Evolutionary conservation across 495 filamentous ascomycete species (phyloP).

Genomic region (Aspergillus funiculosus): DNA sequence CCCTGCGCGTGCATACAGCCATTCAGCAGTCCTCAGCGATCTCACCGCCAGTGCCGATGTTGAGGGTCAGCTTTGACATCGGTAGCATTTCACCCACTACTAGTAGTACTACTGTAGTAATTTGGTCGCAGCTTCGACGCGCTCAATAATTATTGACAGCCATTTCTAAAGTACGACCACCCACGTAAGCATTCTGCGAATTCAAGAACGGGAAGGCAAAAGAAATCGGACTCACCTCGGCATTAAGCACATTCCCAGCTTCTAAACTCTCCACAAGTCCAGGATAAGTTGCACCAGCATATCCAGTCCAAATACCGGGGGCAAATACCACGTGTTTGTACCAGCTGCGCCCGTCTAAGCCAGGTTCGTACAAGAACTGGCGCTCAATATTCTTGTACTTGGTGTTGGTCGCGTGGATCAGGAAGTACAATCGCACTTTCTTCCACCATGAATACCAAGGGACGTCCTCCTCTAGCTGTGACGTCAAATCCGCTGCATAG

Average conservation of each 20-base stretch:
- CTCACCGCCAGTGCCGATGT: neutral
- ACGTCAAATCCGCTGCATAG: conserved; percentile 45
- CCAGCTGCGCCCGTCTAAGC: conserved; percentile 55
- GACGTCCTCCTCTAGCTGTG: conserved; percentile 44
- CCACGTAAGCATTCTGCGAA: conserved; percentile 5
- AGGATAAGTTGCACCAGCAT: conserved; percentile 67
- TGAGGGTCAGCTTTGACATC: neutral
- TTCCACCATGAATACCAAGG: conserved; percentile 79
- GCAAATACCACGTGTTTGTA: conserved; percentile 69
- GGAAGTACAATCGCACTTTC: conserved; percentile 55
- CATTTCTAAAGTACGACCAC: conserved; percentile 40
- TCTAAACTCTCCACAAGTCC: conserved; percentile 58
- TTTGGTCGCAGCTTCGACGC: conserved; percentile 34
- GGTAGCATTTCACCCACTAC: conserved; percentile 3
- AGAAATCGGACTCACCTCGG: conserved; percentile 31
- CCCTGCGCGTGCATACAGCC: neutral
- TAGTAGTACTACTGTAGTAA: conserved; percentile 24
- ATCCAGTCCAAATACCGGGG: conserved; percentile 82
- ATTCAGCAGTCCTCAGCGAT: neutral
- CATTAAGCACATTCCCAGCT: conserved; percentile 42
- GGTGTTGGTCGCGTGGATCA: conserved; percentile 49
- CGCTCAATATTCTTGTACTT: conserved; percentile 60
- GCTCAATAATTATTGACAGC: conserved; percentile 38
- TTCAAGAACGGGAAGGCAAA: neutral
- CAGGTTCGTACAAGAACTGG: conserved; percentile 52